Base-by-base conservation (phyloP, 148 eudicot genomes). In the Camellia lanceoleosa region DNA sequence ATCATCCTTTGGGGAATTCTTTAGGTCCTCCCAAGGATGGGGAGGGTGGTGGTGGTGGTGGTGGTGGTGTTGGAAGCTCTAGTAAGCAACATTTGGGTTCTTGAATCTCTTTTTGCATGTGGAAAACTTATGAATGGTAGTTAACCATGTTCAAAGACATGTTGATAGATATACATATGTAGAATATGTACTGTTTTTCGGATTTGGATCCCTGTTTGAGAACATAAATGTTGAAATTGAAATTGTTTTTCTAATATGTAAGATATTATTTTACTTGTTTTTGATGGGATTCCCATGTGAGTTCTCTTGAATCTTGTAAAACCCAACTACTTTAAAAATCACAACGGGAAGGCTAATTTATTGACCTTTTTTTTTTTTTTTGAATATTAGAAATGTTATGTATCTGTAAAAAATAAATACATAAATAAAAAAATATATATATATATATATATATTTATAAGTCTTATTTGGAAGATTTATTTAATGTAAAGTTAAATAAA, bases 101-200 rank as follows among this genome's bases (percentile, higher is more conserved):
- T 84, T 74, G 87, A 84, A 67, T 87, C 89, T 30, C 72, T 80
- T 41, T 66, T 79, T 58, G 18, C 77, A 68, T 75, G 78, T 79
- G 77, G 62, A 43, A 79, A 71, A 79, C 43, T 69, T 8, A 79
- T 56, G 19, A 62, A 41, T 52, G 47, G 62, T 71, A n/a, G 42
- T 30, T 63, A 51, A 41, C 60, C 15, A 7, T 20, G 18, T 49
- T 49, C 13, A 47, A 47, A 71, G 58, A 18, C 14, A 18, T 38
- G 47, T 14, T 12, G 43, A 20, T 13, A 16, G 42, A 75, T 68
- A 61, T 8, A 52, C 5, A 72, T 49, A 19, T 46, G 56, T 61
- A 61, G 68, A 75, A 3, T 75, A 75, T 60, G 52, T 42, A 15
- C 11, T 19, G 42, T 20, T 54, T 72, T 20, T 20, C 20, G 19